Evolutionary conservation across 768 basidiomycete species (phyloP).

Genomic region (Chiua virens): DNA sequence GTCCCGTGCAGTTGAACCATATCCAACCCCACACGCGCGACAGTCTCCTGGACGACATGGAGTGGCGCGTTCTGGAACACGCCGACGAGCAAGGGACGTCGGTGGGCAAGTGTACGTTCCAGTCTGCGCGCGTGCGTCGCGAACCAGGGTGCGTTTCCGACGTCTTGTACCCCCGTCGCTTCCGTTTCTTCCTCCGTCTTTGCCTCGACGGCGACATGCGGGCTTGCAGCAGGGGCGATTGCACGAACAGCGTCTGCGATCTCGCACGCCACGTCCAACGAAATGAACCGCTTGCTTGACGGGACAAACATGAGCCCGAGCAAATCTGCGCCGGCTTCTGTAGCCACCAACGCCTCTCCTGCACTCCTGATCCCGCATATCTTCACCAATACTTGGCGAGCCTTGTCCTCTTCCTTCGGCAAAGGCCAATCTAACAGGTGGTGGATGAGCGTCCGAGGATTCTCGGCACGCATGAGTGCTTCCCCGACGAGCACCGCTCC

Average conservation of each 20-base stretch:
- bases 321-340: constrained; percentile 88
- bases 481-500: constrained; percentile 94
- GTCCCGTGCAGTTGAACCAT: constrained; percentile 91
- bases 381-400: constrained; percentile 75
- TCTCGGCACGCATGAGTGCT: constrained; percentile 89
- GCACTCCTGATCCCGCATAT: constrained; percentile 85
- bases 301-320: constrained; percentile 88
- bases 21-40: constrained; percentile 75
- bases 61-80: constrained; percentile 93
- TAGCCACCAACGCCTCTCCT: constrained; percentile 75
- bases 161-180: background rate
- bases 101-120: constrained; percentile 43
- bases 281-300: constrained; percentile 67
- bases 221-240: background rate
- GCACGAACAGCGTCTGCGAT: constrained; percentile 20
- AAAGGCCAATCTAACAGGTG: constrained; percentile 66
- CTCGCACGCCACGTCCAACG: constrained; percentile 57
- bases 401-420: constrained; percentile 43
- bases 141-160: constrained; percentile 28
- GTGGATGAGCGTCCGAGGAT: constrained; percentile 78
- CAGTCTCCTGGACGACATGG: constrained; percentile 60
- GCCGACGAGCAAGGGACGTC: constrained; percentile 83
- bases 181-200: background rate
- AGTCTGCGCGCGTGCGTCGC: constrained; percentile 11
- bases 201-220: background rate